phyloP scores from a whole-genome alignment of 2,329 filamentous ascomycete species.

The Seiridium cupressi region DNA sequence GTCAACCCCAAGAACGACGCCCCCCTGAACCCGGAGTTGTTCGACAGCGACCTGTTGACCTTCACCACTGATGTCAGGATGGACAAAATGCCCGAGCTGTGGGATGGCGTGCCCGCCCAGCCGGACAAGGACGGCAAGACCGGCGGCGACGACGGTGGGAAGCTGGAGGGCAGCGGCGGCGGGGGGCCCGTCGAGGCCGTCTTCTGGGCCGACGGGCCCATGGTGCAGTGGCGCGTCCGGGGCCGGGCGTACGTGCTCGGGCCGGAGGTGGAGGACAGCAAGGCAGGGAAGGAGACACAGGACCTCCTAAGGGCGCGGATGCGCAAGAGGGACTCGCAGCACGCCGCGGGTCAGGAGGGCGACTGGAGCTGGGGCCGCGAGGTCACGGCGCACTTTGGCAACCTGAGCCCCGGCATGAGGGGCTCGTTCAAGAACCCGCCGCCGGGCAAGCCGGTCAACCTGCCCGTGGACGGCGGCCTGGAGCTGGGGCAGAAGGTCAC shows the following conservation, averaged over 20 bases:
- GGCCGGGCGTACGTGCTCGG: constrained; percentile 76
- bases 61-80: constrained; percentile 89
- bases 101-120: constrained; percentile 45
- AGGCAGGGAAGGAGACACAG: constrained; percentile 57
- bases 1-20: constrained; percentile 72
- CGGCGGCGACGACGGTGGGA: constrained; percentile 32
- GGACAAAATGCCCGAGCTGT: constrained; percentile 76
- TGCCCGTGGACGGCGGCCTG: constrained; percentile 41
- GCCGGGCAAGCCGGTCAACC: constrained; percentile 60
- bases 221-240: constrained; percentile 81
- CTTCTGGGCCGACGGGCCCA: constrained; percentile 66
- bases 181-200: constrained; percentile 72
- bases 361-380: constrained; percentile 79
- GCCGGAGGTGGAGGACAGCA: constrained; percentile 50
- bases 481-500: constrained; percentile 63
- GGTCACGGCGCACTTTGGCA: constrained; percentile 86
- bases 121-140: constrained; percentile 36
- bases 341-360: constrained; percentile 30
- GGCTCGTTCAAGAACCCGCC: constrained; percentile 72
- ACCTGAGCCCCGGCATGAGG: constrained; percentile 77
- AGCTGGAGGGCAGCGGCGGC: constrained; percentile 51
- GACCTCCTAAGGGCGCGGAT: constrained; percentile 61
- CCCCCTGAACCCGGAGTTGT: constrained; percentile 66
- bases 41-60: constrained; percentile 73
- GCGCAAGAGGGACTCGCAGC: constrained; percentile 38